These are phyloP conservation scores for Sambucus nigra DNA, from an alignment of 129 eudicot species.

Conservation along the genomic window DNA sequence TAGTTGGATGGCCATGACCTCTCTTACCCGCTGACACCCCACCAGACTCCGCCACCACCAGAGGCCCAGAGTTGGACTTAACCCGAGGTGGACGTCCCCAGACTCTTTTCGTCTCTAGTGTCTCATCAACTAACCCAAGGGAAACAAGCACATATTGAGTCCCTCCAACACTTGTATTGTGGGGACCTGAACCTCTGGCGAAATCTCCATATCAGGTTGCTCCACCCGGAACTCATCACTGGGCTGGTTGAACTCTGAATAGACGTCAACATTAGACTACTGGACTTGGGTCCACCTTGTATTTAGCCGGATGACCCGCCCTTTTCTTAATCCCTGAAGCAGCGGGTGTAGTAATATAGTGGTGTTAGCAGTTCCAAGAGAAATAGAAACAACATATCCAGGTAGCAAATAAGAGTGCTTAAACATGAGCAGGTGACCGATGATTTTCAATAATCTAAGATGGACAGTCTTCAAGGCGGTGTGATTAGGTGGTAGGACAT, in stretches of 20 bases:
- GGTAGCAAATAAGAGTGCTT: constrained; percentile 71
- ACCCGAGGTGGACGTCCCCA: constrained; percentile 45
- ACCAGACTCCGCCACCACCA: constrained; percentile 6
- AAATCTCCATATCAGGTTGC: too few relatives aligned
- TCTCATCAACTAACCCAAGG: constrained; percentile 30
- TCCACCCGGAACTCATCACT: too few relatives aligned
- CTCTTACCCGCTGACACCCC: constrained; percentile 17
- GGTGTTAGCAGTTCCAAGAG: constrained; percentile 4
- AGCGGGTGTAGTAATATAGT: neutral
- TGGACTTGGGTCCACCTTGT: constrained; percentile 9
- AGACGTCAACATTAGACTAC: too few relatives aligned
- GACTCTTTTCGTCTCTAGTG: constrained; percentile 26
- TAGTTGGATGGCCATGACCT: constrained; percentile 26
- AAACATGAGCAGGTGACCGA: constrained; percentile 55
- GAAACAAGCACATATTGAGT: constrained; percentile 29
- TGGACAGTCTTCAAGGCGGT: constrained; percentile 48
- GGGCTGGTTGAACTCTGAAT: too few relatives aligned
- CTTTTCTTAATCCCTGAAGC: constrained; percentile 32
- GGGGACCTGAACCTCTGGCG: too few relatives aligned
- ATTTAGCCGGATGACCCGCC: constrained; percentile 53
- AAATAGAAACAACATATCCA: constrained; percentile 25
- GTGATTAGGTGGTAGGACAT: constrained; percentile 43
- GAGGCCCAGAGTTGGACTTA: too few relatives aligned
- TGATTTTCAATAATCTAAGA: constrained; percentile 43
- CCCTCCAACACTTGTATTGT: neutral